Conservation (phyloP, 352 stramenopile genomes). For the Pythium monospermum region DNA sequence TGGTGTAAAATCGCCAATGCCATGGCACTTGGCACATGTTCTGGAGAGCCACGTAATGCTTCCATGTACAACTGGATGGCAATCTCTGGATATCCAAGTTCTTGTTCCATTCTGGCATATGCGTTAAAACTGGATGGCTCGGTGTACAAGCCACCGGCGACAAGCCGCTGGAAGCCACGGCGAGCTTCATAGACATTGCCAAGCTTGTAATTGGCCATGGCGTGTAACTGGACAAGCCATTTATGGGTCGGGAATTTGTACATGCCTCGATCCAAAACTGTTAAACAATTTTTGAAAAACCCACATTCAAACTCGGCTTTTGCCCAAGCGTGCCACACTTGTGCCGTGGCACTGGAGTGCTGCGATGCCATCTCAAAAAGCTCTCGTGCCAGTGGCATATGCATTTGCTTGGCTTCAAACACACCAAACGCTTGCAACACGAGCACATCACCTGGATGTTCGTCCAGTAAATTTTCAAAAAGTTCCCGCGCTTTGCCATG, state of each 20-base stretch:
- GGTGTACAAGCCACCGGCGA: slow-evolving; percentile 65
- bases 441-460: slow-evolving; percentile 62
- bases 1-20: slow-evolving; percentile 63
- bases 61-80: slow-evolving; percentile 61
- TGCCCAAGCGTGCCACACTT: slow-evolving; percentile 85
- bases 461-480: slow-evolving; percentile 46
- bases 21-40: slow-evolving; percentile 78
- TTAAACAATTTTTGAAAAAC: slow-evolving; percentile 69
- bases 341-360: slow-evolving; percentile 49
- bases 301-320: slow-evolving; percentile 79
- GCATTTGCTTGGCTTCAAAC: slow-evolving; percentile 69
- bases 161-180: slow-evolving; percentile 61
- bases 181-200: slow-evolving; percentile 72
- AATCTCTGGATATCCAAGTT: slow-evolving; percentile 64
- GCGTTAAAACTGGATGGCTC: slow-evolving; percentile 77
- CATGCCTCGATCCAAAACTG: slow-evolving; percentile 59
- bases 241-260: slow-evolving; percentile 72
- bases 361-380: slow-evolving; percentile 52
- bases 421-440: slow-evolving; percentile 69
- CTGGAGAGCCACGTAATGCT: slow-evolving; percentile 48
- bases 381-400: slow-evolving; percentile 56
- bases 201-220: slow-evolving; percentile 76
- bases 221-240: slow-evolving; percentile 72
- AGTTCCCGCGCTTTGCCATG: slow-evolving; percentile 48
- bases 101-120: slow-evolving; percentile 81